Base-by-base conservation (phyloP, 306 rosid genomes). In the Gastrolobium bilobum region DNA sequence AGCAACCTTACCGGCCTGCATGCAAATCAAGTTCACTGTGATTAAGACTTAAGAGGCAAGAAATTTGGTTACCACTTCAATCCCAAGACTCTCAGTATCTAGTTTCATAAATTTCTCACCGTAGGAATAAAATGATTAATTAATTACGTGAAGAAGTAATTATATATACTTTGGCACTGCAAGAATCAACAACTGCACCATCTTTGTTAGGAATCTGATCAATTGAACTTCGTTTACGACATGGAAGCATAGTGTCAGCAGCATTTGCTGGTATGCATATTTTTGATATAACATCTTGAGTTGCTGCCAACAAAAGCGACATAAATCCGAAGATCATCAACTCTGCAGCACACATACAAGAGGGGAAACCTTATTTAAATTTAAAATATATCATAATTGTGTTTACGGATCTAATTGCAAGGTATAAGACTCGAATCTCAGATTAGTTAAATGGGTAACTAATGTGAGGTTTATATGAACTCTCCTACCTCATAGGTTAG, bases 221-320 rank as follows among this genome's bases (percentile, higher is more conserved):
- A 20, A 69, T 69, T 69, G 44, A 31, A 48, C 14, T 34, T 7
- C 33, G 31, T 69, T 69, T 69, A 13, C 75, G 44, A 48, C 75
- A 69, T 33, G 75, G 75, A 69, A 69, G 75, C 75, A 69, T 69
- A 33, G 46, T 69, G 9, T 69, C n/a, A 31, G 60, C 75, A 69
- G 46, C 33, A 44, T 11, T 48, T 3, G 51, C n/a, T n/a, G 60
- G 75, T 48, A 69, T 34, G 46, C 75, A 69, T 60, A 69, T 69
- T 69, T 69, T 58, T 31, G 3, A 31, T 13, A 69, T 69, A n/a
- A 60, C 33, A 8, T 48, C 30, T 48, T 48, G 75, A 13, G 60
- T 69, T 31, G 48, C 60, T 31, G 75, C 47, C 75, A 69, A 48
- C 60, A 69, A 48, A 34, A 69, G 60, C n/a, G 75, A 69, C 60